A percentile compares a stretch with the other conserved stretches of the same genome.
These are phyloP conservation scores for Ceratocystiopsis brevicomis DNA, from an alignment of 2,329 filamentous ascomycete species.

Conservation along the genomic window DNA sequence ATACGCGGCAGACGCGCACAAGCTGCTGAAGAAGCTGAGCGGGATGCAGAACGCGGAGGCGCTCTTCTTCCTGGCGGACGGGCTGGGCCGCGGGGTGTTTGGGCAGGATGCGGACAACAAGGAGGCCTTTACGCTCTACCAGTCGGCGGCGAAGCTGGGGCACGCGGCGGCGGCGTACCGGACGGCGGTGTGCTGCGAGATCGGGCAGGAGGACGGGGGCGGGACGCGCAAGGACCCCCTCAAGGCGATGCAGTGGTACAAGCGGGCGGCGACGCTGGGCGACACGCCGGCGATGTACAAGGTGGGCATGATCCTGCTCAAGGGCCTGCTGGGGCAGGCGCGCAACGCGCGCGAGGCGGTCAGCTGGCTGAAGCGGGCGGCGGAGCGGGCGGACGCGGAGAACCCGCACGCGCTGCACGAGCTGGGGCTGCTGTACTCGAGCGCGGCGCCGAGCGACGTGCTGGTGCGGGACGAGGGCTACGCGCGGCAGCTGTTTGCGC, in stretches of 20 bases:
- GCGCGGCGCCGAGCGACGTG: constrained; percentile 45
- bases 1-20: constrained; percentile 71
- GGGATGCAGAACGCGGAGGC: constrained; percentile 58
- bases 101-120: constrained; percentile 69
- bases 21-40: constrained; percentile 76
- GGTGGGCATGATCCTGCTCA: constrained; percentile 86
- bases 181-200: constrained; percentile 92
- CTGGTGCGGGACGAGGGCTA: constrained; percentile 69
- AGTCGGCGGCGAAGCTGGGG: constrained; percentile 77
- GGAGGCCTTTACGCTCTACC: constrained; percentile 84
- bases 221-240: constrained; percentile 78
- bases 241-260: constrained; percentile 97
- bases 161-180: constrained; percentile 80
- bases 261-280: constrained; percentile 72
- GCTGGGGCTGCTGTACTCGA: constrained; percentile 48
- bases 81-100: constrained; percentile 63
- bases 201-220: constrained; percentile 84
- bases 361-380: constrained; percentile 81
- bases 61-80: constrained; percentile 88
- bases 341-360: constrained; percentile 72
- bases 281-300: constrained; percentile 97
- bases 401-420: constrained; percentile 95
- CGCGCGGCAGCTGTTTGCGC: constrained; percentile 60
- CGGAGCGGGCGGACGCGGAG: constrained; percentile 68
- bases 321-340: constrained; percentile 76